Conservation (phyloP, 768 basidiomycete species). For the Leccinum obscurum region DNA sequence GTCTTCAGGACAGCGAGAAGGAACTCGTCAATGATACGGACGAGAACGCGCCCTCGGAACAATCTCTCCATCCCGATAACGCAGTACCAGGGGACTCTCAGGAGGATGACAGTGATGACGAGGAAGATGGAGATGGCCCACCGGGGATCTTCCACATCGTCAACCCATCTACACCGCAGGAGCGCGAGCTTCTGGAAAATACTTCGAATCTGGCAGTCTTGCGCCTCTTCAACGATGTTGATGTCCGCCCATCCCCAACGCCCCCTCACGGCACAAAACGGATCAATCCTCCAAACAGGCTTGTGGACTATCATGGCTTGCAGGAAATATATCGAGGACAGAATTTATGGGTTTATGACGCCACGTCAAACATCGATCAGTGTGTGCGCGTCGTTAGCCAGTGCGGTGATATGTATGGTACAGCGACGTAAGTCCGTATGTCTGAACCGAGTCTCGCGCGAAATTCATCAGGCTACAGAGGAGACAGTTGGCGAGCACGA, state of each 20-base stretch:
- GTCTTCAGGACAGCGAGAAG: constrained; percentile 55
- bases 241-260: constrained; percentile 54
- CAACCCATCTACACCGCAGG: constrained; percentile 42
- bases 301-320: constrained; percentile 63
- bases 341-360: constrained; percentile 75
- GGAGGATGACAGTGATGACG: constrained; percentile 26
- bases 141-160: constrained; percentile 54
- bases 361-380: constrained; percentile 61
- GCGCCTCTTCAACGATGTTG: constrained; percentile 71
- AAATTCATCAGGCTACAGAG: constrained; percentile 42
- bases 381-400: constrained; percentile 68
- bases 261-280: constrained; percentile 47
- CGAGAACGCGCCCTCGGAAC: constrained; percentile 20
- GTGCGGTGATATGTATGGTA: constrained; percentile 65
- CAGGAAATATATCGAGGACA: constrained; percentile 74
- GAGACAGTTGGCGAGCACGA: constrained; percentile 79
- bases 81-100: constrained; percentile 8
- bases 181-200: constrained; percentile 42
- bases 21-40: constrained; percentile 46
- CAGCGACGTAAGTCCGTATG: constrained; percentile 64
- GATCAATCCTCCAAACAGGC: constrained; percentile 50
- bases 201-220: constrained; percentile 68
- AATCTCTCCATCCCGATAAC: constrained; percentile 20
- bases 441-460: neutral
- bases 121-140: constrained; percentile 34